Percentiles rank a stretch among this genome's conserved stretches.
Evolutionary conservation across 2,329 filamentous ascomycete genomes (phyloP).

Genomic region (Colletotrichum magnum): DNA sequence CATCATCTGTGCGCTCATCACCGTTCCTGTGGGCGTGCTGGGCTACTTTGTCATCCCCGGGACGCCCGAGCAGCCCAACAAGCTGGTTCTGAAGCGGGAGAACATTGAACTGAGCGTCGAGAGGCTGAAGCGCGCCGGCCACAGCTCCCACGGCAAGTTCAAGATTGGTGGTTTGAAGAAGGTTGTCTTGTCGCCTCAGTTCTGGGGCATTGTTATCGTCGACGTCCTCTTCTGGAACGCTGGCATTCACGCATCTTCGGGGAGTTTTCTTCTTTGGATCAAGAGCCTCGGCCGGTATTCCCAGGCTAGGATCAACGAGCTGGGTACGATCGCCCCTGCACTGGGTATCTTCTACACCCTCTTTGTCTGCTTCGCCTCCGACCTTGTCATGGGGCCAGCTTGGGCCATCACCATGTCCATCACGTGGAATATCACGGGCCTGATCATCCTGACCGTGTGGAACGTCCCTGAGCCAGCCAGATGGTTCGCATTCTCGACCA

Average conservation of each 20-base stretch:
- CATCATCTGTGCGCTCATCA: conserved; percentile 60
- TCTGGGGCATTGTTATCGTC: conserved; percentile 52
- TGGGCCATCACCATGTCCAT: conserved; percentile 50
- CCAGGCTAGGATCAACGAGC: conserved; percentile 65
- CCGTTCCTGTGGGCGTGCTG: conserved; percentile 56
- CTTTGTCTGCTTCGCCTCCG: conserved; percentile 33
- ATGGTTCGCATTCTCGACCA: conserved; percentile 66
- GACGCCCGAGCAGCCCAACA: conserved; percentile 48
- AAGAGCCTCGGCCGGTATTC: conserved; percentile 59
- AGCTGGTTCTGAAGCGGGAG: conserved; percentile 45
- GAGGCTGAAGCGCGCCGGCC: conserved; percentile 56
- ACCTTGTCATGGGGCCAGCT: conserved; percentile 38
- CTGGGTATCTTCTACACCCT: conserved; percentile 34
- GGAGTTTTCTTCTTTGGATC: conserved; percentile 55
- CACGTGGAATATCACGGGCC: conserved; percentile 27
- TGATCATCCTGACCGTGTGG: conserved; percentile 66
- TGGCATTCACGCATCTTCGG: conserved; percentile 54
- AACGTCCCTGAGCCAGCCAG: conserved; percentile 66
- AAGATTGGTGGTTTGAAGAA: conserved; percentile 47
- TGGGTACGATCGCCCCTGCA: conserved; percentile 46
- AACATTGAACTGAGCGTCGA: conserved; percentile 46
- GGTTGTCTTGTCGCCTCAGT: conserved; percentile 56
- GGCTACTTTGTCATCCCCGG: conserved; percentile 56
- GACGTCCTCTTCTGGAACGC: conserved; percentile 64
- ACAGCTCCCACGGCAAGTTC: conserved; percentile 55